These are phyloP conservation scores for Candida parachauliodes DNA, from an alignment of 805 yeast species.

Conservation along the genomic window DNA sequence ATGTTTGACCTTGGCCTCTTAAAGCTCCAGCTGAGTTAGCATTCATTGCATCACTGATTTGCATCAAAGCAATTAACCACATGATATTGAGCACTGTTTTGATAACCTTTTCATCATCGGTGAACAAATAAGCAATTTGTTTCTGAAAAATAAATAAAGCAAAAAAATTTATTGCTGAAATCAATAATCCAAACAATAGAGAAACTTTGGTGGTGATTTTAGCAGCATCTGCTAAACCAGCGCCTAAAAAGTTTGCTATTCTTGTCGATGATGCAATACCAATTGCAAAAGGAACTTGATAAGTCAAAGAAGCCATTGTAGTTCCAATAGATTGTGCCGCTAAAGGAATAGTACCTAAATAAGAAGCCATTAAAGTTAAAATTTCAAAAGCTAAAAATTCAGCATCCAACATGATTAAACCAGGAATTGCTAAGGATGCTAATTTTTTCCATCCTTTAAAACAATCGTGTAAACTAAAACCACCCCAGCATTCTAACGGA, in stretches of 20 bases:
- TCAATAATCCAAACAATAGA: slow-evolving; percentile 30
- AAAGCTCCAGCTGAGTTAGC: slow-evolving; percentile 74
- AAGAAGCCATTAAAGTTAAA: slow-evolving; percentile 51
- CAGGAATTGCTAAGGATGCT: slow-evolving; percentile 48
- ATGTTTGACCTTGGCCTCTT: slow-evolving; percentile 75
- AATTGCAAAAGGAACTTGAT: slow-evolving; percentile 56
- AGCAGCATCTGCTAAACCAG: slow-evolving; percentile 36
- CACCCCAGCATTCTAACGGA: slow-evolving; percentile 50
- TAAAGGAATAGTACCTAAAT: slow-evolving; percentile 49
- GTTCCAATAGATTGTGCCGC: slow-evolving; percentile 48
- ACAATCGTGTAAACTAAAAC: slow-evolving; percentile 36
- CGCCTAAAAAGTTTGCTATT: slow-evolving; percentile 55
- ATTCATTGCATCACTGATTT: slow-evolving; percentile 64
- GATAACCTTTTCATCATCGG: slow-evolving; percentile 57
- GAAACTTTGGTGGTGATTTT: slow-evolving; percentile 35
- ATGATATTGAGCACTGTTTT: slow-evolving; percentile 47
- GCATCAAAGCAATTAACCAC: slow-evolving; percentile 66
- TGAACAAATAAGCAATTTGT: slow-evolving; percentile 45
- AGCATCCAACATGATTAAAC: slow-evolving; percentile 56
- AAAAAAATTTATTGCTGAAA: slow-evolving; percentile 31
- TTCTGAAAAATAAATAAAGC: slow-evolving; percentile 28
- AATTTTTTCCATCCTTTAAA: slow-evolving; percentile 46
- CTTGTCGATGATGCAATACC: slow-evolving; percentile 58
- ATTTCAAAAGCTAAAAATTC: slow-evolving; percentile 59
- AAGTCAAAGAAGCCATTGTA: slow-evolving; percentile 51